Conservation (phyloP, 495 filamentous ascomycete genomes). For the Xylaria telfairii region DNA sequence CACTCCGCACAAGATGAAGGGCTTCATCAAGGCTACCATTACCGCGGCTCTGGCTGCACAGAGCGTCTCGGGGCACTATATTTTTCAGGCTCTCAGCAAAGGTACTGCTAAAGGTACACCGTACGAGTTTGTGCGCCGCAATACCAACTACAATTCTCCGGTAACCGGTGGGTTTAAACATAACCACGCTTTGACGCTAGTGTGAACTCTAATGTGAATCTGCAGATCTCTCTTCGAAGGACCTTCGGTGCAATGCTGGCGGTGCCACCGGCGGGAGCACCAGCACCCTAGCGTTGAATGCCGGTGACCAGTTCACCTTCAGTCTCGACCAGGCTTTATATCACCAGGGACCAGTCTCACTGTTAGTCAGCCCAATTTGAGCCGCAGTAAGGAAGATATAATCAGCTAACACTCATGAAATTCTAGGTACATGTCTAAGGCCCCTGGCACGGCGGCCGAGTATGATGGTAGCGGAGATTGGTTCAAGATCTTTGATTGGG, state of each 20-base stretch:
- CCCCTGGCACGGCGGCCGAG: slow-evolving; percentile 46
- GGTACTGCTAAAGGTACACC: slow-evolving; percentile 50
- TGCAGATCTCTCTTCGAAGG: slow-evolving; percentile 52
- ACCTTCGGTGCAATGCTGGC: slow-evolving; percentile 66
- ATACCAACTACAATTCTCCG: slow-evolving; percentile 65
- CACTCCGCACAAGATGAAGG: slow-evolving; percentile 43
- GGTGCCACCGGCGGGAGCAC: slow-evolving; percentile 54
- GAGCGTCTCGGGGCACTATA: slow-evolving; percentile 51
- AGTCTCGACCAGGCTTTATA: slow-evolving; percentile 60
- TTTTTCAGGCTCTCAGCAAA: slow-evolving; percentile 56
- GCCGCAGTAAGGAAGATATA: not conserved
- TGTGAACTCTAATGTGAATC: slow-evolving; percentile 3
- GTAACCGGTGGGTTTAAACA: slow-evolving; percentile 47
- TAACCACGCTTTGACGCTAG: not conserved
- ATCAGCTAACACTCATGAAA: not conserved
- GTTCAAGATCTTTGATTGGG: slow-evolving; percentile 61
- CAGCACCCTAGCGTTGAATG: slow-evolving; percentile 52
- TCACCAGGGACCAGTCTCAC: slow-evolving; percentile 63
- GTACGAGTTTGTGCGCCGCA: slow-evolving; percentile 61
- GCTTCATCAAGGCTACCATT: slow-evolving; percentile 35
- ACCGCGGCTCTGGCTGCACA: slow-evolving; percentile 45
- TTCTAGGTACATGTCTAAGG: slow-evolving; percentile 57
- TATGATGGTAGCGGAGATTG: slow-evolving; percentile 60
- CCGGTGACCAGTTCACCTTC: slow-evolving; percentile 60
- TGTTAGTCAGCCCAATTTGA: slow-evolving; percentile 40